Conservation (phyloP, 495 filamentous ascomycete species). For the Pyrenopolyporus hunteri region DNA sequence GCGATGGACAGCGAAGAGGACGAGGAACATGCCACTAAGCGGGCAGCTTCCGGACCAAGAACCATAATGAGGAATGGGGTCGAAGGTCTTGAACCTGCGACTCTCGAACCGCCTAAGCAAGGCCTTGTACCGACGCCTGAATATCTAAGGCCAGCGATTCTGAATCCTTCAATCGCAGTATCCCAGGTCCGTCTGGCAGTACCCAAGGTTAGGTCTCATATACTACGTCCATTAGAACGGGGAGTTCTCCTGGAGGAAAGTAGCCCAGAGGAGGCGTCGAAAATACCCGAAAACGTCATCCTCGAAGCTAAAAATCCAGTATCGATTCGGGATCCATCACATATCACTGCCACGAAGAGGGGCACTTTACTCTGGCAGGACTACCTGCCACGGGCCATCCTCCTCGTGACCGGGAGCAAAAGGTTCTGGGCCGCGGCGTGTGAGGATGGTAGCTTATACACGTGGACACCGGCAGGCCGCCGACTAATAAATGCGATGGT, state of each 20-base stretch:
- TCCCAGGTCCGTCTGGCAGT: conserved; percentile 90
- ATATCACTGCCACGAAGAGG: conserved; percentile 79
- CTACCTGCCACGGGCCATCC: conserved; percentile 79
- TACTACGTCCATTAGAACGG: conserved; percentile 68
- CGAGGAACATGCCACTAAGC: conserved; percentile 66
- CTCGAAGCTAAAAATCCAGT: conserved; percentile 60
- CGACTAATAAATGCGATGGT: conserved; percentile 82
- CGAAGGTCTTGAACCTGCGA: conserved; percentile 75
- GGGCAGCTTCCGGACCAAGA: conserved; percentile 68
- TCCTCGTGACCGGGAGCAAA: conserved; percentile 86
- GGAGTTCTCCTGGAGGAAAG: conserved; percentile 52
- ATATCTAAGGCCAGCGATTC: conserved; percentile 84
- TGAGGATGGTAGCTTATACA: conserved; percentile 90
- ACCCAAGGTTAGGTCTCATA: conserved; percentile 82
- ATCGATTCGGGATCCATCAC: conserved; percentile 76
- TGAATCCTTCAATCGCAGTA: conserved; percentile 77
- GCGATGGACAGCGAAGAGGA: conserved; percentile 69
- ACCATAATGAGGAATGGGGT: conserved; percentile 76
- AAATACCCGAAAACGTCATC: conserved; percentile 61
- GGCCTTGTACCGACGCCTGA: conserved; percentile 79
- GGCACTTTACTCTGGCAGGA: conserved; percentile 92
- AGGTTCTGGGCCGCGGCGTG: conserved; percentile 91
- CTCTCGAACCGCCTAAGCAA: conserved; percentile 56
- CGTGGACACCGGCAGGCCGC: conserved; percentile 94
- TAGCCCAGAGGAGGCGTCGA: conserved; percentile 63